These are phyloP conservation scores for Leccinum longicurvipes DNA, from an alignment of 768 basidiomycete genomes.

Conservation along the genomic window DNA sequence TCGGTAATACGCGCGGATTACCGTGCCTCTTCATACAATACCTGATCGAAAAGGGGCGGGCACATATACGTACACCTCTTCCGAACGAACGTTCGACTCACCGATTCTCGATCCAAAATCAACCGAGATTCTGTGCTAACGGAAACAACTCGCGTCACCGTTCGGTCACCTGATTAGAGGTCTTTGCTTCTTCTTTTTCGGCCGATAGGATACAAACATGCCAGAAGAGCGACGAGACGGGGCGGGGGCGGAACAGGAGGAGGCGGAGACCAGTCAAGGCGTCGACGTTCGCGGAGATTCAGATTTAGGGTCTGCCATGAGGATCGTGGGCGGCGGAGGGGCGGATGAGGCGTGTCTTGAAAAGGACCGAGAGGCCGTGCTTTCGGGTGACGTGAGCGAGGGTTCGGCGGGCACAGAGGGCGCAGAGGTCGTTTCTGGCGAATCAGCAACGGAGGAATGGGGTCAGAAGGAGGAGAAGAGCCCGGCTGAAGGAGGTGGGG, in stretches of 20 bases:
- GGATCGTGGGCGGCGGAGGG: constrained; percentile 23
- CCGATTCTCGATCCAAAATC: constrained; percentile 1
- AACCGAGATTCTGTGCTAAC: not conserved
- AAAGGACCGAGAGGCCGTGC: constrained; percentile 16
- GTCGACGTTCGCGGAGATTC: constrained; percentile 22
- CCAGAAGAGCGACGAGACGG: not conserved
- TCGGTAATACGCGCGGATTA: constrained; percentile 8
- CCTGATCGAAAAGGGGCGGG: constrained; percentile 11
- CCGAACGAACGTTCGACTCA: not conserved
- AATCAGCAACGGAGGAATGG: constrained; percentile 4
- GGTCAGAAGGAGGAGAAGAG: not conserved
- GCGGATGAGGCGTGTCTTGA: constrained; percentile 23
- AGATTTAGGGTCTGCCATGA: constrained; percentile 20
- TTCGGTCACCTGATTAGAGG: constrained; percentile 1
- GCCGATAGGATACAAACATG: constrained; percentile 8
- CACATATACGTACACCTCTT: not conserved
- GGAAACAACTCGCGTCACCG: not conserved
- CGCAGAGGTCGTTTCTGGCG: not conserved
- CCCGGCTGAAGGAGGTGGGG: constrained; percentile 20
- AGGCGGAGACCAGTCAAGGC: not conserved
- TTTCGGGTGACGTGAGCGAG: constrained; percentile 19
- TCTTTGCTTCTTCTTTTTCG: not conserved
- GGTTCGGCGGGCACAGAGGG: constrained; percentile 11
- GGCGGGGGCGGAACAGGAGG: not conserved
- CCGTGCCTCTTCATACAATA: not conserved